A percentile compares a stretch with the other conserved stretches of the same genome.
Evolutionary conservation across 176 grass and related monocot genomes (phyloP).

Genomic region (Carex kokanica): DNA sequence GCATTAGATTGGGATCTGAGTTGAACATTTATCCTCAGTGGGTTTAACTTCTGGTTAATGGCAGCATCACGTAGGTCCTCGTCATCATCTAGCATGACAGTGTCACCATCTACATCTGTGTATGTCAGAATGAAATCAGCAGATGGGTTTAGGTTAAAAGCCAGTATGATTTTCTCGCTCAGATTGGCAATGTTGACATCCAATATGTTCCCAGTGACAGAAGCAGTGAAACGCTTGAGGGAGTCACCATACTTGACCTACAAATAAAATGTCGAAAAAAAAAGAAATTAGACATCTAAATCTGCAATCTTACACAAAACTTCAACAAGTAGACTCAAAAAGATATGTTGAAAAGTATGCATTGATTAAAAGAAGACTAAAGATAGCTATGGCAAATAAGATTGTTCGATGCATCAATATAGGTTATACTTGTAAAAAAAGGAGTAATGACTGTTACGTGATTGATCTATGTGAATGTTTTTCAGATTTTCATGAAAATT

Average conservation of each 20-base stretch:
- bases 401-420: background rate
- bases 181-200: conserved; percentile 46
- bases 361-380: background rate
- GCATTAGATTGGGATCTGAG: conserved; percentile 39
- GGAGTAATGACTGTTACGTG: too few relatives aligned
- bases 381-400: background rate
- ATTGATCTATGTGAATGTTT: too few relatives aligned
- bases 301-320: background rate
- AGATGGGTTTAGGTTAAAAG: conserved; percentile 63
- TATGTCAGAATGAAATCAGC: conserved; percentile 64
- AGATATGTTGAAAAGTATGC: background rate
- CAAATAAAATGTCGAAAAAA: conserved; percentile 11
- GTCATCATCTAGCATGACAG: conserved; percentile 74
- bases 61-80: conserved; percentile 83
- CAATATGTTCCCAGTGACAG: conserved; percentile 29
- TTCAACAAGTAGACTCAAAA: background rate
- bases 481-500: too few relatives aligned
- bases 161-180: conserved; percentile 51
- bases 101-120: conserved; percentile 71
- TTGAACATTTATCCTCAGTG: conserved; percentile 76
- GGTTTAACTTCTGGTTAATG: conserved; percentile 72
- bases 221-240: conserved; percentile 64
- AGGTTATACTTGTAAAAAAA: background rate
- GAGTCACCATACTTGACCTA: conserved; percentile 84
- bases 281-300: background rate